Percentiles rank a stretch among this genome's conserved stretches.
phyloP scores from a whole-genome alignment of 805 yeast species.

The Candida khao-thaluensis region DNA sequence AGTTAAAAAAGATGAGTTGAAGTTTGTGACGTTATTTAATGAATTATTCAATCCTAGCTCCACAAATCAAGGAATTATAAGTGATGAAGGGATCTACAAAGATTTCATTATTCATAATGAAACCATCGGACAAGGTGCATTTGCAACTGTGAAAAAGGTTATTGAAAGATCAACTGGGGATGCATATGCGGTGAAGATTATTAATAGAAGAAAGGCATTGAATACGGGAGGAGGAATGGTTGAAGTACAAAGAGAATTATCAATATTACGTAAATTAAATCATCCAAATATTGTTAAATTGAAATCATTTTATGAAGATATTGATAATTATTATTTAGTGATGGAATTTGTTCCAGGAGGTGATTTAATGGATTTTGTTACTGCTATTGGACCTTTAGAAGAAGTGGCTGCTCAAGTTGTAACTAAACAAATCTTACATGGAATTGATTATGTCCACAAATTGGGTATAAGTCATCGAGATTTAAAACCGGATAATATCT shows the following conservation, averaged over 20 bases:
- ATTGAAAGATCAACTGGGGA: conserved; percentile 82
- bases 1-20: conserved; percentile 63
- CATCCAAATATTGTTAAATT: conserved; percentile 85
- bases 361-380: conserved; percentile 95
- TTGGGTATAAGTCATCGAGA: conserved; percentile 95
- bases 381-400: conserved; percentile 86
- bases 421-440: conserved; percentile 77
- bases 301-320: conserved; percentile 83
- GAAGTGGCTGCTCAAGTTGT: conserved; percentile 90
- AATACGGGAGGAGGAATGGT: conserved; percentile 60
- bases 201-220: conserved; percentile 72
- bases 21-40: conserved; percentile 52
- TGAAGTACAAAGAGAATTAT: conserved; percentile 85
- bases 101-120: conserved; percentile 79
- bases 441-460: conserved; percentile 82
- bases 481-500: conserved; percentile 91
- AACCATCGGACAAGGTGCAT: conserved; percentile 96
- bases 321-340: conserved; percentile 75
- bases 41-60: conserved; percentile 36
- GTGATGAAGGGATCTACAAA: conserved; percentile 57
- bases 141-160: conserved; percentile 92
- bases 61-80: conserved; percentile 24
- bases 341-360: conserved; percentile 98
- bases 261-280: conserved; percentile 69
- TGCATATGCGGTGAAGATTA: conserved; percentile 87